Evolutionary conservation across 495 filamentous ascomycete species (phyloP).

Genomic region (Amniculicola lignicola): DNA sequence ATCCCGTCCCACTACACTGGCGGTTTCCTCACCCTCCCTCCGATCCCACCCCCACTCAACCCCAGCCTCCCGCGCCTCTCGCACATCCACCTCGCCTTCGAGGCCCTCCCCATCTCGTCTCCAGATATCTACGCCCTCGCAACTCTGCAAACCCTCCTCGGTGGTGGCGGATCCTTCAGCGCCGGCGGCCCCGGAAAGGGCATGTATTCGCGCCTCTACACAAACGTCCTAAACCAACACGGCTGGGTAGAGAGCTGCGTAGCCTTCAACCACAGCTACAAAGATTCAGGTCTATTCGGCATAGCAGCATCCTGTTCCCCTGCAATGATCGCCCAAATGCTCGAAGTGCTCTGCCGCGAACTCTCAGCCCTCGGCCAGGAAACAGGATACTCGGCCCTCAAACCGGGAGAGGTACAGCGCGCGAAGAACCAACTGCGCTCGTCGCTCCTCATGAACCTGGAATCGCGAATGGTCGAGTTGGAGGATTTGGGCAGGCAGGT

Average conservation of each 20-base stretch:
- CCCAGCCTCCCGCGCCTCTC: constrained; percentile 77
- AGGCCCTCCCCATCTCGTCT: constrained; percentile 85
- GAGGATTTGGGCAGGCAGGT: constrained; percentile 96
- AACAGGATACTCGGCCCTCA: constrained; percentile 46
- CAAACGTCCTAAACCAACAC: constrained; percentile 94
- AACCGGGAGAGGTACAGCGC: constrained; percentile 77
- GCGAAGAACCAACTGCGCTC: constrained; percentile 96
- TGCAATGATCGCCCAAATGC: constrained; percentile 68
- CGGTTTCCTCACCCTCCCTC: constrained; percentile 80
- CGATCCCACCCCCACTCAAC: constrained; percentile 70
- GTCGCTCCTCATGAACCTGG: constrained; percentile 93
- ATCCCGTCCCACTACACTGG: constrained; percentile 85
- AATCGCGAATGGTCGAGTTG: constrained; percentile 96
- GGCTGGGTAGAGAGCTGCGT: constrained; percentile 94
- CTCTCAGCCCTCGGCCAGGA: constrained; percentile 73
- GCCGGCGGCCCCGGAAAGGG: constrained; percentile 97
- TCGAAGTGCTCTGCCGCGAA: constrained; percentile 92
- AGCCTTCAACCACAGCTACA: constrained; percentile 96
- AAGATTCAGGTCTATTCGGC: constrained; percentile 90
- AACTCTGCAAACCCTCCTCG: constrained; percentile 93
- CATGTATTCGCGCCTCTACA: constrained; percentile 97
- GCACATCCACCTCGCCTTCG: constrained; percentile 92
- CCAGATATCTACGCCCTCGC: constrained; percentile 94
- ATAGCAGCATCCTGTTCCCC: constrained; percentile 85
- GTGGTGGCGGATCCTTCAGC: constrained; percentile 95